Evolutionary conservation across 2,329 filamentous ascomycete species (phyloP).

Genomic region (Pezicula radicicola): DNA sequence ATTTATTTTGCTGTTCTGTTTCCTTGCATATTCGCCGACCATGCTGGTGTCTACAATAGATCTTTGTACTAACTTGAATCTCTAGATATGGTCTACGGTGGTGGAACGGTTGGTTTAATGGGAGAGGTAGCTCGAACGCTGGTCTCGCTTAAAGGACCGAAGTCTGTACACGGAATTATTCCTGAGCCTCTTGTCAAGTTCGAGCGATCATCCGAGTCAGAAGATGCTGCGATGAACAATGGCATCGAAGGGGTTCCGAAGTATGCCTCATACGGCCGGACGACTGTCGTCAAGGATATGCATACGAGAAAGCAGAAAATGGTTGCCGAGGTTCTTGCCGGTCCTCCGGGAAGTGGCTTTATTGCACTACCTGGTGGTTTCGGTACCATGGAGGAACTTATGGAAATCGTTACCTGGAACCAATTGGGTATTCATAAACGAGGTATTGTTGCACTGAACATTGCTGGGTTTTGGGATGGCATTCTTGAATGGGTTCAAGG

Average conservation of each 20-base stretch:
- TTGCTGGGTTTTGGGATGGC: conserved; percentile 90
- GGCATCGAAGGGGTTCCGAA: conserved; percentile 37
- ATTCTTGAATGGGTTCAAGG: conserved; percentile 78
- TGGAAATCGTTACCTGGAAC: conserved; percentile 91
- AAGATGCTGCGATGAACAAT: conserved; percentile 36
- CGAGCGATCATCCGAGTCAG: conserved; percentile 64
- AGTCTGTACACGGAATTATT: conserved; percentile 89
- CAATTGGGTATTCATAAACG: conserved; percentile 87
- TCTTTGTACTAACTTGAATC: not conserved
- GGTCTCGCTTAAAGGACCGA: conserved; percentile 75
- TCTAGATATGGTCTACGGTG: conserved; percentile 78
- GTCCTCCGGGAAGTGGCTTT: conserved; percentile 82
- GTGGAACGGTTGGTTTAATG: conserved; percentile 93
- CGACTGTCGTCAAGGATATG: conserved; percentile 92
- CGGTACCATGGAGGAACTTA: conserved; percentile 93
- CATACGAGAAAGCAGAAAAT: conserved; percentile 93
- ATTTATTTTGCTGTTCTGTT: too few species aligned
- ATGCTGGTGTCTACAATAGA: not conserved
- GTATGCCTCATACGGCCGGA: conserved; percentile 67
- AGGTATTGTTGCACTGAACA: conserved; percentile 79
- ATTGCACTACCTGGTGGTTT: conserved; percentile 87
- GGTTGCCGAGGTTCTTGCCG: conserved; percentile 80
- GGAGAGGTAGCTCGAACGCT: conserved; percentile 87
- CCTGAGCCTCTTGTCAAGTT: conserved; percentile 78
- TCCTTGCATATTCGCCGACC: not conserved